Base-by-base conservation (phyloP, 805 yeast species). In the Candida sithepensis region DNA sequence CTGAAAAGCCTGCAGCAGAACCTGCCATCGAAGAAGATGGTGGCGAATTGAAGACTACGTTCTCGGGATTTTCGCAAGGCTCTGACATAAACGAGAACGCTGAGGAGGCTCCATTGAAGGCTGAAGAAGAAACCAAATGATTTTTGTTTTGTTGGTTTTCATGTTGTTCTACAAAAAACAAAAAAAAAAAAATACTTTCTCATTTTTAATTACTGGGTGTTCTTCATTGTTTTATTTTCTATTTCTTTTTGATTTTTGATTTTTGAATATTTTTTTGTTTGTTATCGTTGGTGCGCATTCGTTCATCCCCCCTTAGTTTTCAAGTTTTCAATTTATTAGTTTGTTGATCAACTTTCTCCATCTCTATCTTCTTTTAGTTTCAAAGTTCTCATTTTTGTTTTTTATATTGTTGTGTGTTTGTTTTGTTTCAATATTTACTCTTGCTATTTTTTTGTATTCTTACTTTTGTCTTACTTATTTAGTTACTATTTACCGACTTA, bases 31-130 rank as follows among this genome's bases (percentile, higher is more conserved):
- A 26, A 44, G 45, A 42, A n/a, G 53, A 52, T 33, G 53, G 51
- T 10, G 56, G 44, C 9, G 54, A 53, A 38, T 38, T 55, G 26
- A 47, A 52, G 45, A 50, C 54, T 18, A 71, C 75, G 2, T 73
- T 73, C 50, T 64, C 73, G 22, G 74, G 73, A 3, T 73, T 73
- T 55, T 68, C 73, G n/a, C 77, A 73, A 57, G 77, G 77, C 23
- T 73, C 77, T 5, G 65, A 55, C 14, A 46, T 61, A 16, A 52
- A 42, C 30, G 49, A 53, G 24, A 39, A 22, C 22, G 37, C 39
- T 34, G 49, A 53, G 24, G 41, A 22, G 23, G 37, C 39, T 21
- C 10, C 40, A 20, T 34, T 34, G 38, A 34, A 34, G 18, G 19
- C 9, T 6, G 36, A 32, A 16, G 41, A 43, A 14, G 38, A 36